Conservation (phyloP, 805 yeast genomes). For the Clavispora phyllophila region DNA sequence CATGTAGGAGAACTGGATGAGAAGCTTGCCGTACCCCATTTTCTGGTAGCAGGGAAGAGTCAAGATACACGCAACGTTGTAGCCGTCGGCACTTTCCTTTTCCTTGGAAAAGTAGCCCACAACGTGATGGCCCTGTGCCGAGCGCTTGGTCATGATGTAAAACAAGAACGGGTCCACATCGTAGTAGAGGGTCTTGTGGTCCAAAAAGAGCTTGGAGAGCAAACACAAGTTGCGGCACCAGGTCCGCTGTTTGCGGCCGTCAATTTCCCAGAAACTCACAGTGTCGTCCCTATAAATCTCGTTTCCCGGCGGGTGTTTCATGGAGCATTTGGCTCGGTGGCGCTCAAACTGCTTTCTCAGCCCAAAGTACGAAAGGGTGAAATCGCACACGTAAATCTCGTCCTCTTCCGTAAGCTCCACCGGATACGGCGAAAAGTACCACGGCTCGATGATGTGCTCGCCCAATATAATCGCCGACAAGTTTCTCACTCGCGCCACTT, state of each 20-base stretch:
- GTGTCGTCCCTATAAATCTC: constrained; percentile 91
- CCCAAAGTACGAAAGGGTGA: constrained; percentile 82
- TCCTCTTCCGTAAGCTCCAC: constrained; percentile 91
- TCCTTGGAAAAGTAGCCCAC: constrained; percentile 97
- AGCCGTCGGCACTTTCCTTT: constrained; percentile 91
- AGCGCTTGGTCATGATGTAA: constrained; percentile 90
- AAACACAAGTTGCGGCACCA: constrained; percentile 97
- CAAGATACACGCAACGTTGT: constrained; percentile 94
- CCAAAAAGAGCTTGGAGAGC: constrained; percentile 83
- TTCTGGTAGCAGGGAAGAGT: constrained; percentile 96
- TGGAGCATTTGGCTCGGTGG: constrained; percentile 78
- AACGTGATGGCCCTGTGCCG: constrained; percentile 87
- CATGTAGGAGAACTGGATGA: constrained; percentile 92
- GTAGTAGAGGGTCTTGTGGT: constrained; percentile 93
- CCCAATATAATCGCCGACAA: constrained; percentile 78
- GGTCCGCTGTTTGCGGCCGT: constrained; percentile 91
- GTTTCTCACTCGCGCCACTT: constrained; percentile 87
- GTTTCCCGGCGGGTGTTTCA: constrained; percentile 97
- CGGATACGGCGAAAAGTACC: constrained; percentile 99
- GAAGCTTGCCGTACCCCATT: constrained; percentile 85
- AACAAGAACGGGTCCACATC: constrained; percentile 97
- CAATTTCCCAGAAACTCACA: constrained; percentile 94
- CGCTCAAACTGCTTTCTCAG: constrained; percentile 88
- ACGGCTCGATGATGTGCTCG: constrained; percentile 88
- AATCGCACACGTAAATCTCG: constrained; percentile 85